Percentiles rank a stretch among this genome's conserved stretches.
phyloP scores from a whole-genome alignment of 2,329 filamentous ascomycete species.

The Hypoxylon sp. region DNA sequence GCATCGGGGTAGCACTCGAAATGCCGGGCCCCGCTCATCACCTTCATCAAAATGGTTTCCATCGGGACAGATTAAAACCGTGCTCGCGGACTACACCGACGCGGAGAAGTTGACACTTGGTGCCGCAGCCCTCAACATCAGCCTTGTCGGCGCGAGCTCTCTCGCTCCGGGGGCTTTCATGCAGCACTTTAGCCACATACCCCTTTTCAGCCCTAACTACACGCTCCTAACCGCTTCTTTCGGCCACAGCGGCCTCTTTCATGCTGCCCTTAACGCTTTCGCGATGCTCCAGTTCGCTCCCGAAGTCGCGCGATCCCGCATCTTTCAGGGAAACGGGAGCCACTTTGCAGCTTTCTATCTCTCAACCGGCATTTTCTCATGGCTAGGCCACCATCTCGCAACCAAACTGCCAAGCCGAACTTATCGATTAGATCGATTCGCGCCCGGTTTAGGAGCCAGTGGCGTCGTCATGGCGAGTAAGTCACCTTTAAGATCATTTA shows the following conservation, averaged over 20 bases:
- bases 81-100: conserved; percentile 30
- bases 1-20: not conserved
- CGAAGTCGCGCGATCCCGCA: conserved; percentile 23
- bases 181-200: conserved; percentile 41
- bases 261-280: conserved; percentile 47
- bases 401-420: conserved; percentile 39
- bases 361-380: conserved; percentile 48
- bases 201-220: conserved; percentile 41
- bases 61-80: conserved; percentile 9
- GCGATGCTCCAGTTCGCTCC: conserved; percentile 42
- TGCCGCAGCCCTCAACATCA: conserved; percentile 39
- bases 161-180: conserved; percentile 7
- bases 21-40: not conserved
- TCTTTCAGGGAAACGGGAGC: conserved; percentile 43
- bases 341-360: conserved; percentile 53
- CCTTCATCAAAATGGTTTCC: conserved; percentile 1
- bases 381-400: conserved; percentile 45
- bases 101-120: conserved; percentile 33
- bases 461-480: conserved; percentile 49
- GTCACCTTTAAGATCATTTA: not conserved
- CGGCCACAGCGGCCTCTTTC: conserved; percentile 44
- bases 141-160: conserved; percentile 25
- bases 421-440: conserved; percentile 20
- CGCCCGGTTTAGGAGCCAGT: conserved; percentile 43
- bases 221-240: conserved; percentile 52